Evolutionary conservation across 805 yeast species (phyloP), one percentile per base, ranked within the genome.

Genomic region (Maudiozyma saulgeensis): DNA sequence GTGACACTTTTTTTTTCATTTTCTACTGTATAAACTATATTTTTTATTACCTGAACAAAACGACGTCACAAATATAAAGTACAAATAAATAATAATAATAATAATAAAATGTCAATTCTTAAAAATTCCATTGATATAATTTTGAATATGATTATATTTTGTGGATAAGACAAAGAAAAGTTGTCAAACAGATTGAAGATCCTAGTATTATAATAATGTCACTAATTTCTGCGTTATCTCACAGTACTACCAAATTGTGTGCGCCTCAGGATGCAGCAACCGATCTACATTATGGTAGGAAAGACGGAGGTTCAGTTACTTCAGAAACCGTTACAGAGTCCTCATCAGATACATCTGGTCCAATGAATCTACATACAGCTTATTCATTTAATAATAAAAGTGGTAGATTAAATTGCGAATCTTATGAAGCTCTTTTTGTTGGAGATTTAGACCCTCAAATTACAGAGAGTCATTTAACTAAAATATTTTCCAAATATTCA

Each of bases 401-500:
- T 41, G 46, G 26, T 41, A 35, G 23, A 37, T 47, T 44, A 38
- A 51, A 53, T 38, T 51, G 58, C 39, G 50, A 53, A 19, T 48
- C 51, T 3, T 40, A 50, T 5, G 54, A 58, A 13, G 69, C 79
- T 7, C 63, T 82, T 44, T 84, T 79, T 55, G 81, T 84, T 28
- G 90, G 90, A 7, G 83, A 81, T 49, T 68, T 84, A 49, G 75
- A 74, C 56, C 65, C 66, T 42, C 52, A 69, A 0, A 76, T 81
- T 2, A 67, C 76, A 2, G 87, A 82, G 53, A 70, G 70, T 12
- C 55, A 62, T 23, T 65, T 84, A 41, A 71, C 62, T 49, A 64
- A 68, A 1, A 57, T 70, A 41, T 82, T 85, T 52, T 55, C 61
- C 1, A 55, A 56, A 15, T 74, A 52, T 51, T 71, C 75, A 9